Percentiles rank a stretch among this genome's conserved stretches.
These are phyloP conservation scores for Cyclostephanos tholiformis DNA, from an alignment of 108 stramenopile species.

Conservation along the genomic window DNA sequence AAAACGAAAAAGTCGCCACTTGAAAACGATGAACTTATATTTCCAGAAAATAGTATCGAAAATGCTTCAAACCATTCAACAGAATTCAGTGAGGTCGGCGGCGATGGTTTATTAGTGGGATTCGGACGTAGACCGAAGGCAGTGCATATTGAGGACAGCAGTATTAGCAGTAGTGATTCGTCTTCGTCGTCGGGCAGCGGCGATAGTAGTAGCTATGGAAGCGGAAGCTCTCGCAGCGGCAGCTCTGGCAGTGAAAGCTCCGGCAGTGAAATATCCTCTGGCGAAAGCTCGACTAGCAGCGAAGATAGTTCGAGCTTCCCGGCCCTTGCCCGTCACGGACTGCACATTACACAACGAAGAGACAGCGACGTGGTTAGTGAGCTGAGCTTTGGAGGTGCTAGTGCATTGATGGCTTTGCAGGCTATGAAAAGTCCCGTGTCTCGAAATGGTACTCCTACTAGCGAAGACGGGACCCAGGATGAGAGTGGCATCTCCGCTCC, in stretches of 20 bases:
- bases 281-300: conserved; percentile 12
- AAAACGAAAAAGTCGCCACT: conserved; percentile 6
- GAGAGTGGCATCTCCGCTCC: neutral
- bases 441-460: neutral
- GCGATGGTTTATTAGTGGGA: conserved; percentile 43
- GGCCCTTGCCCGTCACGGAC: conserved; percentile 31
- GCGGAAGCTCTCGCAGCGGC: conserved; percentile 1
- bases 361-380: conserved; percentile 38
- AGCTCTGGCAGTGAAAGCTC: conserved; percentile 19
- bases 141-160: conserved; percentile 7
- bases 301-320: conserved; percentile 25
- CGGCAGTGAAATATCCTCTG: conserved; percentile 9
- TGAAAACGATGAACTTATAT: conserved; percentile 5
- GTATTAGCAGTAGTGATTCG: conserved; percentile 23
- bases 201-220: conserved; percentile 24
- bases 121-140: conserved; percentile 34
- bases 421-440: conserved; percentile 14
- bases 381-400: conserved; percentile 52
- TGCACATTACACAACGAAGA: conserved; percentile 9
- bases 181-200: conserved; percentile 13
- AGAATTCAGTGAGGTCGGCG: conserved; percentile 27
- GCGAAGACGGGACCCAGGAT: neutral
- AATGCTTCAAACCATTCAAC: conserved; percentile 27
- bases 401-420: conserved; percentile 32
- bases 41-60: neutral